Conservation (phyloP, 331 rosid species). For the Cydonia oblonga region DNA sequence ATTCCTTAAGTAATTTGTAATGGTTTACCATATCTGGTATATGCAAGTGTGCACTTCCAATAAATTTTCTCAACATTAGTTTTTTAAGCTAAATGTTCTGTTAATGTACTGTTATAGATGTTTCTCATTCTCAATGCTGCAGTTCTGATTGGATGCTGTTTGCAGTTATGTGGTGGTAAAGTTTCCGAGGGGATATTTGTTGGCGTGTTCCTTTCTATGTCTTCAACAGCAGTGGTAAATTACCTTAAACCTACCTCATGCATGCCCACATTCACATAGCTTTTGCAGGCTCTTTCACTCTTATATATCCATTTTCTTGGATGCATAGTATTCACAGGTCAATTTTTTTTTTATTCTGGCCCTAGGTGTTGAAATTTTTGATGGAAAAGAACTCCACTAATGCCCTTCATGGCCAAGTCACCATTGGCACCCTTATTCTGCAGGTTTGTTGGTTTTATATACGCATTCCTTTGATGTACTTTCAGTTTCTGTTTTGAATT, state of each 20-base stretch:
- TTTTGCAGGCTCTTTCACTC: conserved; percentile 10
- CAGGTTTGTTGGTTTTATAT: conserved; percentile 23
- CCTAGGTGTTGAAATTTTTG: conserved; percentile 40
- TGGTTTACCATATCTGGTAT: not conserved
- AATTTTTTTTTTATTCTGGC: not conserved
- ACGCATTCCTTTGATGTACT: not conserved
- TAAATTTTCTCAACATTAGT: not conserved
- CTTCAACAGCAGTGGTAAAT: conserved; percentile 50
- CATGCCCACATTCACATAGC: not conserved
- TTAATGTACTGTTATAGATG: not conserved
- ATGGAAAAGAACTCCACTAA: conserved; percentile 43
- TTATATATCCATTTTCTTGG: not conserved
- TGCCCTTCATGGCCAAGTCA: conserved; percentile 50
- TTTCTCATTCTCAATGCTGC: conserved; percentile 7
- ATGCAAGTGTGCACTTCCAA: not conserved
- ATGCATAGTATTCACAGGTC: not conserved
- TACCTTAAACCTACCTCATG: conserved; percentile 7
- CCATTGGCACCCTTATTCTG: conserved; percentile 47
- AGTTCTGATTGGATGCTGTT: conserved; percentile 20
- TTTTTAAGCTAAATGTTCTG: not conserved
- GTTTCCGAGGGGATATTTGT: conserved; percentile 43
- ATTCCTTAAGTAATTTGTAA: not conserved
- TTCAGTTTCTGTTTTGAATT: not conserved
- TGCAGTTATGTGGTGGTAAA: conserved; percentile 50
- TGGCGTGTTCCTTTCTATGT: conserved; percentile 46